phyloP scores from a whole-genome alignment of 2,329 filamentous ascomycete species.

The Microascus cirrosus region DNA sequence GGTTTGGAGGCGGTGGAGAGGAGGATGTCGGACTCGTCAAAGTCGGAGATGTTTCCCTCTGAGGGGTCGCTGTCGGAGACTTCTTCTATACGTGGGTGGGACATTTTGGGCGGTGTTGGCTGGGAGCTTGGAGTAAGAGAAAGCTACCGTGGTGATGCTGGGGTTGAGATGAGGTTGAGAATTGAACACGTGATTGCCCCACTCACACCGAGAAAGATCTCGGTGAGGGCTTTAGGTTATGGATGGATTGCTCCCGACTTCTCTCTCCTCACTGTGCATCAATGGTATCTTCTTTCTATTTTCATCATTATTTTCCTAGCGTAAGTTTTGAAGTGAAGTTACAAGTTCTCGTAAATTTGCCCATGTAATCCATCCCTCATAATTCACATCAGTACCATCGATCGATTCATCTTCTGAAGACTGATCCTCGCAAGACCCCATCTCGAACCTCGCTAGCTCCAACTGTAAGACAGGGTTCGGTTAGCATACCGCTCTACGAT shows the following conservation, averaged over 20 bases:
- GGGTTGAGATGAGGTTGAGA: background rate
- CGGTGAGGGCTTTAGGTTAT: background rate
- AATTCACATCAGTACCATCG: too few relatives aligned
- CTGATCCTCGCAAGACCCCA: too few relatives aligned
- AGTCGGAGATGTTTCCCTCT: slow-evolving; percentile 69
- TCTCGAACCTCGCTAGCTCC: too few relatives aligned
- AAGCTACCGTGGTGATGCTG: background rate
- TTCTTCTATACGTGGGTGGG: slow-evolving; percentile 84
- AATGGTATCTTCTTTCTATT: background rate
- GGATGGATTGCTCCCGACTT: background rate
- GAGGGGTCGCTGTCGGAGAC: slow-evolving; percentile 79
- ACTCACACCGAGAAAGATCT: background rate
- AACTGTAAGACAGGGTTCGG: too few relatives aligned
- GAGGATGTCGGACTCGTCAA: slow-evolving; percentile 45
- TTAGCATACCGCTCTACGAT: too few relatives aligned
- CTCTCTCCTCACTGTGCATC: too few relatives aligned
- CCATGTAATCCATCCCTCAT: too few relatives aligned
- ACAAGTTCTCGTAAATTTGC: background rate
- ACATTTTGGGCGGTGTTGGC: slow-evolving; percentile 41
- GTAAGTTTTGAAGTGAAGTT: background rate
- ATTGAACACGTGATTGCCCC: slow-evolving; percentile 3
- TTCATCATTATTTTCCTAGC: background rate
- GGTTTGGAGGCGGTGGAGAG: slow-evolving; percentile 37
- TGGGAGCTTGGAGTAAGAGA: background rate
- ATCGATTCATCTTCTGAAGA: too few relatives aligned